Evolutionary conservation across 805 yeast species (phyloP).

Genomic region (Candida peoriensis): DNA sequence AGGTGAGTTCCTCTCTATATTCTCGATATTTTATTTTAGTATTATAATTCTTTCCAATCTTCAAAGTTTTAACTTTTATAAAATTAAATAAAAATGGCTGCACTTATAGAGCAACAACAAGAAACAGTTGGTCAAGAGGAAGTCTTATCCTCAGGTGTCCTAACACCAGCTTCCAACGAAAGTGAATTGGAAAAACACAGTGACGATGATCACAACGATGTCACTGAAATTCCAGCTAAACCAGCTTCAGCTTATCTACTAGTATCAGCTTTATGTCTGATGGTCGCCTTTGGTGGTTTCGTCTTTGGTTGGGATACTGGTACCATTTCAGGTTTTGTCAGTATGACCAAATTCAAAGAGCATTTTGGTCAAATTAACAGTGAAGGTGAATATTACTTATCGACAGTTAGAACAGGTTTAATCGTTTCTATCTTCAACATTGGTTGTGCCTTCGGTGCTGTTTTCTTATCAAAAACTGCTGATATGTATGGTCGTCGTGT

Average conservation of each 20-base stretch:
- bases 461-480: constrained; percentile 51
- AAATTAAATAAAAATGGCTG: constrained; percentile 8
- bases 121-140: constrained; percentile 7
- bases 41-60: background rate
- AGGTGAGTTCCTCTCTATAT: background rate
- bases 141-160: constrained; percentile 14
- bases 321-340: constrained; percentile 70
- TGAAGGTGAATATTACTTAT: constrained; percentile 41
- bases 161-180: constrained; percentile 19
- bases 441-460: constrained; percentile 75
- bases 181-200: constrained; percentile 11
- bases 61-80: background rate
- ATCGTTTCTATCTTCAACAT: constrained; percentile 60
- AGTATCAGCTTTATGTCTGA: constrained; percentile 22
- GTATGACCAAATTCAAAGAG: constrained; percentile 44
- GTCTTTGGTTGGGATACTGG: constrained; percentile 81
- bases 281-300: constrained; percentile 72
- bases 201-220: constrained; percentile 7
- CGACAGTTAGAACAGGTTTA: constrained; percentile 52
- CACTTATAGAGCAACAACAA: constrained; percentile 9
- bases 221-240: constrained; percentile 26
- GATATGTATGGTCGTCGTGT: constrained; percentile 63
- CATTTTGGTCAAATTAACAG: constrained; percentile 49
- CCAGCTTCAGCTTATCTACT: constrained; percentile 25
- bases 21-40: too few relatives aligned